These are phyloP conservation scores for Schizopora paradoxa DNA, from an alignment of 1,284 basidiomycete species.

Conservation along the genomic window DNA sequence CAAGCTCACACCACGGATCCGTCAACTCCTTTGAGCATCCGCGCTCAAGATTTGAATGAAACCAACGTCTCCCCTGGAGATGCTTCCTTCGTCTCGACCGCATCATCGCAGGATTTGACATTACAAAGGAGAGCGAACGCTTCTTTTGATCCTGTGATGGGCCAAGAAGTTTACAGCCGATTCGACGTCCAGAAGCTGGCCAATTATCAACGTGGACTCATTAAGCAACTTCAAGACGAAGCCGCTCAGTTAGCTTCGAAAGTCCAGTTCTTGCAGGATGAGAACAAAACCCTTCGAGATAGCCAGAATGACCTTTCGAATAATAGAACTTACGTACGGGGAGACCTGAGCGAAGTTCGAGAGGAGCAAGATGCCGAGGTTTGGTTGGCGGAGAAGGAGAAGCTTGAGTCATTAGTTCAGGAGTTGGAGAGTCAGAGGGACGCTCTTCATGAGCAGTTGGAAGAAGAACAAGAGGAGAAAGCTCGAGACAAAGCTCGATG, in stretches of 20 bases:
- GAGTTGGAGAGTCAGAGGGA: slow-evolving; percentile 43
- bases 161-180: slow-evolving; percentile 54
- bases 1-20: slow-evolving; percentile 36
- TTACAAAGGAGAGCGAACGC: slow-evolving; percentile 76
- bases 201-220: slow-evolving; percentile 74
- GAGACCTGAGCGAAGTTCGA: slow-evolving; percentile 48
- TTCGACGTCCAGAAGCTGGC: slow-evolving; percentile 82
- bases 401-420: slow-evolving; percentile 44
- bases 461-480: slow-evolving; percentile 50
- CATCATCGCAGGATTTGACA: slow-evolving; percentile 80
- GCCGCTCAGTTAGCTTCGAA: no score
- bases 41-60: slow-evolving; percentile 14
- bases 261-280: no score
- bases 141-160: slow-evolving; percentile 75
- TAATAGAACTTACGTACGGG: slow-evolving; percentile 21
- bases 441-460: slow-evolving; percentile 33
- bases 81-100: slow-evolving; percentile 67
- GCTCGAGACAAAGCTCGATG: slow-evolving; percentile 59
- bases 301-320: slow-evolving; percentile 31
- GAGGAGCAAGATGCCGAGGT: slow-evolving; percentile 54
- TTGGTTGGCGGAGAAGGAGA: slow-evolving; percentile 60
- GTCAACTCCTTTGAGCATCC: slow-evolving; percentile 23
- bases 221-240: slow-evolving; percentile 67
- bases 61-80: slow-evolving; percentile 17
- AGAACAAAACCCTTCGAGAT: slow-evolving; percentile 62